These are phyloP conservation scores for Spongospora subterranea DNA, from an alignment of 208 protist species.

Conservation along the genomic window DNA sequence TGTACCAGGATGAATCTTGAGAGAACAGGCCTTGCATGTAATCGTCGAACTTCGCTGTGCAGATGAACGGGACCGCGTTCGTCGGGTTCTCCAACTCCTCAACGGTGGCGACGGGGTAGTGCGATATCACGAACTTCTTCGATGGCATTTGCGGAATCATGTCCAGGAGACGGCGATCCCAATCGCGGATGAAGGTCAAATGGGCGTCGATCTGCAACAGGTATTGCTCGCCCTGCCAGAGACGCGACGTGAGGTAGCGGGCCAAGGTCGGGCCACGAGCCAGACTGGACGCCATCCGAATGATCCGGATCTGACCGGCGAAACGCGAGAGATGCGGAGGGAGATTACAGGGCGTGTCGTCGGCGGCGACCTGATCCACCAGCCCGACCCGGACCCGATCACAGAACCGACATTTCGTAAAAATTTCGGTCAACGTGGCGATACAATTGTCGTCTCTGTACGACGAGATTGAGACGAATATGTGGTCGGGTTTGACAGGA, in stretches of 20 bases:
- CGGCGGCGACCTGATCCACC: background rate
- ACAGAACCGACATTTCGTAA: background rate
- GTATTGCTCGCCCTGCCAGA: constrained; percentile 49
- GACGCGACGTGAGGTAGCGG: constrained; percentile 31
- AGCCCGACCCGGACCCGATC: constrained; percentile 11
- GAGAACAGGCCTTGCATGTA: constrained; percentile 53
- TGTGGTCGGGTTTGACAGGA: background rate
- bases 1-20: constrained; percentile 29
- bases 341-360: background rate
- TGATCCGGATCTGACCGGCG: background rate
- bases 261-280: constrained; percentile 31
- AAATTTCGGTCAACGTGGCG: background rate
- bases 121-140: constrained; percentile 1
- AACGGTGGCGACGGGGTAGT: constrained; percentile 35
- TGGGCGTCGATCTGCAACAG: constrained; percentile 50
- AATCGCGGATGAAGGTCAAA: constrained; percentile 23
- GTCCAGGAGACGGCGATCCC: constrained; percentile 23
- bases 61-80: constrained; percentile 48
- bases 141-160: constrained; percentile 18
- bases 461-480: constrained; percentile 51
- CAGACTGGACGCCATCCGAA: background rate
- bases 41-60: constrained; percentile 47
- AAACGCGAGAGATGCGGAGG: background rate
- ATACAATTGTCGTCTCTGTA: constrained; percentile 41
- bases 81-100: background rate